phyloP scores from a whole-genome alignment of 2,329 filamentous ascomycete genomes.

The Arthrobotrys sphaeroides region DNA sequence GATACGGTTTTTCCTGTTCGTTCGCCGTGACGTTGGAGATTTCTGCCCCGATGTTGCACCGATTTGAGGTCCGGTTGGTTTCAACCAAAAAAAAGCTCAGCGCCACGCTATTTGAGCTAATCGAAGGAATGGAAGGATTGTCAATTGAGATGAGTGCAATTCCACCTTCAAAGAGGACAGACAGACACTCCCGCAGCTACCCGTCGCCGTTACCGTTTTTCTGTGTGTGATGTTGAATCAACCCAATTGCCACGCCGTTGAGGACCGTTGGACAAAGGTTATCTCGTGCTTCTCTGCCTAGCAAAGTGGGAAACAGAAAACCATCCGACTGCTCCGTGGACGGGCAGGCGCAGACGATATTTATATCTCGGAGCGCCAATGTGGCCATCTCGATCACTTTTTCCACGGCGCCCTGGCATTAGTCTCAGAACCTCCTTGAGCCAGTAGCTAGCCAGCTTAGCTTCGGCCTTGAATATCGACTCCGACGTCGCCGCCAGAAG shows the following conservation, averaged over 20 bases:
- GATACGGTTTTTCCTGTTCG: conserved; percentile 9
- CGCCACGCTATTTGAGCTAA: not conserved
- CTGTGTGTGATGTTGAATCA: conserved; percentile 51
- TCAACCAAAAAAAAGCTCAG: conserved; percentile 1
- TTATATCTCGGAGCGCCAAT: conserved; percentile 48
- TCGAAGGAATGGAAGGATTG: not conserved
- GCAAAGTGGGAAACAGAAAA: not conserved
- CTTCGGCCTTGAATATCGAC: conserved; percentile 34
- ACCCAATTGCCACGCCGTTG: conserved; percentile 42
- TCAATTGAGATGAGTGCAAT: conserved; percentile 1
- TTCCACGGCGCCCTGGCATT: conserved; percentile 3
- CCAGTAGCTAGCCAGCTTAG: not conserved
- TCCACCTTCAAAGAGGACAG: not conserved
- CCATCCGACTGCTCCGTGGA: not conserved
- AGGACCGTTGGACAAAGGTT: conserved; percentile 42
- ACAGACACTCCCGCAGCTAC: conserved; percentile 7
- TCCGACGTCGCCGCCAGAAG: conserved; percentile 49
- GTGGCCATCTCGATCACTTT: conserved; percentile 46
- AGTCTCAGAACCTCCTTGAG: conserved; percentile 13
- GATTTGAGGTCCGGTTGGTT: conserved; percentile 24
- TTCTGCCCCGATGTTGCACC: conserved; percentile 17
- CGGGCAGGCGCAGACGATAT: conserved; percentile 8
- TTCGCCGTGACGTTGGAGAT: not conserved
- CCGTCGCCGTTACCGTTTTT: not conserved
- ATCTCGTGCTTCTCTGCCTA: not conserved